Evolutionary conservation across 169 alveolate species (phyloP), one percentile per base, ranked within the genome.

Genomic region (Neospora caninum): DNA sequence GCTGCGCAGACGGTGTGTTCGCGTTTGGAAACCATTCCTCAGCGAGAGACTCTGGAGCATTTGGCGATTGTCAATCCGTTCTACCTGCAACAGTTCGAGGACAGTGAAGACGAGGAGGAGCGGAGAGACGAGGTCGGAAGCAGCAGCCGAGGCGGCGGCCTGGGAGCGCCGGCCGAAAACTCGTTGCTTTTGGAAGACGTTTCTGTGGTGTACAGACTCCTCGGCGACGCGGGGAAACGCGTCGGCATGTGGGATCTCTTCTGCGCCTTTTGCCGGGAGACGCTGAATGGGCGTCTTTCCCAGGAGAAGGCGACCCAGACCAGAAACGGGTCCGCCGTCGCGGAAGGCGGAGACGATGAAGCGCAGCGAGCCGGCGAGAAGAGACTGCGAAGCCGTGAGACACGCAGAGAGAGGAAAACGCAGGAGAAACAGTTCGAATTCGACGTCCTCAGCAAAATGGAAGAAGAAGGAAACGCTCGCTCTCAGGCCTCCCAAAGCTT

Each of bases 201-300:
- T 22, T 18, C 84, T 73, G 42, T 73, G 25, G 84, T 73, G 39
- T 36, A 34, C 49, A 1, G 84, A 31, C 84, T 73, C 39, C 49
- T 73, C 25, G 42, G 42, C 18, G 42, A 36, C 27, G 84, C 84
- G n/a, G 84, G 84, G 39, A 73, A 36, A n/a, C 84, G 84, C 84
- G n/a, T 73, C 41, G 42, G 27, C 9, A 73, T 73, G 84, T 73
- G 84, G 84, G 84, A 73, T n/a, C 42, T 73, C 42, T 73, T 73
- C 43, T 73, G 84, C 43, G 84, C 84, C 39, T 73, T 73, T n/a
- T 73, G 84, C 43, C 84, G 84, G 39, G 84, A 73, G 45, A 34
- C 43, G 84, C 84, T 73, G 45, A 22, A n/a, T 4, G 84, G 27
- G 39, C 84, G 84, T n/a, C 9, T 73, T 4, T 6, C 39, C 39